A percentile compares a stretch with the other conserved stretches of the same genome.
Evolutionary conservation across 1,284 basidiomycete species (phyloP).

Genomic region (Hypsizygus ulmarius): DNA sequence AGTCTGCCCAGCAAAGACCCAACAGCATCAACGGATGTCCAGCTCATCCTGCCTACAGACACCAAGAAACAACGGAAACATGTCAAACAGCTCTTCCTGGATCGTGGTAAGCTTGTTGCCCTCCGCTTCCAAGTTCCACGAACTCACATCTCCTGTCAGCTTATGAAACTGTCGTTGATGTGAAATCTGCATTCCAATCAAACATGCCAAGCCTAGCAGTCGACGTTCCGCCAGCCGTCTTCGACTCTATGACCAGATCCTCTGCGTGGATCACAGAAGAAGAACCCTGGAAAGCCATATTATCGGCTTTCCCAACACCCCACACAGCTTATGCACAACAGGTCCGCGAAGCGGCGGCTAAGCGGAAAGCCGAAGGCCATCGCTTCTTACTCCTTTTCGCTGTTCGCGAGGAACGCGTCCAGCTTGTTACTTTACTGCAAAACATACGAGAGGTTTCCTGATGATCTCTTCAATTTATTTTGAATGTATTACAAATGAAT

Average conservation of each 20-base stretch:
- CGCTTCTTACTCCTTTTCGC: conserved; percentile 64
- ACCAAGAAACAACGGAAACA: conserved; percentile 72
- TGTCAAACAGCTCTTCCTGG: conserved; percentile 65
- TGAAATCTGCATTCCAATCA: conserved; percentile 55
- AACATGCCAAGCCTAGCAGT: conserved; percentile 69
- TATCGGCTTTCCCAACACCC: conserved; percentile 51
- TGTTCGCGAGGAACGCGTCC: conserved; percentile 68
- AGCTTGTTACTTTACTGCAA: conserved; percentile 47
- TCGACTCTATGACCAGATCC: conserved; percentile 58
- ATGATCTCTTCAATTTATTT: conserved; percentile 9
- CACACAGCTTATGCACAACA: conserved; percentile 60
- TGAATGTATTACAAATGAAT: conserved; percentile 7
- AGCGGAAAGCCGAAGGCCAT: conserved; percentile 61
- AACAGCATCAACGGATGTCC: conserved; percentile 45
- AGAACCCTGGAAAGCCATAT: conserved; percentile 64
- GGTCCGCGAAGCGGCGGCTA: conserved; percentile 60
- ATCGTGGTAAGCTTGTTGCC: conserved; percentile 49
- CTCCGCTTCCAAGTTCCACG: conserved; percentile 1
- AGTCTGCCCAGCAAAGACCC: conserved; percentile 43
- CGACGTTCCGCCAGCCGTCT: conserved; percentile 58
- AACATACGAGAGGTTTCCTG: conserved; percentile 16
- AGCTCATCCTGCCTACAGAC: conserved; percentile 63
- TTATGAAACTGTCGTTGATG: conserved; percentile 54
- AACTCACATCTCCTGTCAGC: conserved; percentile 37
- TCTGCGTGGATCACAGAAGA: conserved; percentile 70